Evolutionary conservation across 2,329 filamentous ascomycete species (phyloP), one percentile per base, ranked within the genome.

Genomic region (Aspergillus transmontanensis): DNA sequence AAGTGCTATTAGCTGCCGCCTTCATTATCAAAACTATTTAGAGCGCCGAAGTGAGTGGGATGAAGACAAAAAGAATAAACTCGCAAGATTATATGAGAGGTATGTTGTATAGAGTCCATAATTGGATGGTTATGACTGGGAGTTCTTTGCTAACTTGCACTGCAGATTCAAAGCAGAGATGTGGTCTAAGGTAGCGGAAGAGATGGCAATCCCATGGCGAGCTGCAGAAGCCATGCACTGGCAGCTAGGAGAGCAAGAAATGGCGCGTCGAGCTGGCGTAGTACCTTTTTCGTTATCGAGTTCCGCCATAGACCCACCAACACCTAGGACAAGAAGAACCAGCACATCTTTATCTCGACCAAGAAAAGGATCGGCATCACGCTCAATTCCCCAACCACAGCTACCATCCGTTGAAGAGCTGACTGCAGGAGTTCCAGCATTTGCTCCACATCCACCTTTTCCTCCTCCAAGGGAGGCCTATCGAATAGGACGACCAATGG

Each of bases 201-300:
- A 98, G 79, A 94, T 99, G 89, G 89, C 89, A 34, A 90, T 97
- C 62, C 95, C 94, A 41, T 98, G 94, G 94, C 87, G 95, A 73
- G 93, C 95, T 21, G 94, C 92, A 55, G 94, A 99, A 80, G 94
- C 93, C 5, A 97, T 97, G 94, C 95, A 98, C 79, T 99, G 95
- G 94, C 91, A 96, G 74, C 84, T 99, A 60, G 94, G 94, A 66
- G 93, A 97, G 76, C 84, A 89, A 70, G 95, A 98, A 72, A 98
- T 99, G 93, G 94, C 94, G 55, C 87, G 91, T 65, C 90, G 94
- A 63, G 94, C 94, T 48, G 95, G 95, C 51, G 93, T 95, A 43
- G 89, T 91, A 9, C 93, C 94, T 1, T 97, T 97, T 78, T 88
- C 89, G 3, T 82, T 92, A 34, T 87, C 89, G 16, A 84, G 82